Evolutionary conservation across 371 early-diverging fungal genomes (phyloP), one percentile per base, ranked within the genome.

Genomic region (Apophysomyces trapeziformis): DNA sequence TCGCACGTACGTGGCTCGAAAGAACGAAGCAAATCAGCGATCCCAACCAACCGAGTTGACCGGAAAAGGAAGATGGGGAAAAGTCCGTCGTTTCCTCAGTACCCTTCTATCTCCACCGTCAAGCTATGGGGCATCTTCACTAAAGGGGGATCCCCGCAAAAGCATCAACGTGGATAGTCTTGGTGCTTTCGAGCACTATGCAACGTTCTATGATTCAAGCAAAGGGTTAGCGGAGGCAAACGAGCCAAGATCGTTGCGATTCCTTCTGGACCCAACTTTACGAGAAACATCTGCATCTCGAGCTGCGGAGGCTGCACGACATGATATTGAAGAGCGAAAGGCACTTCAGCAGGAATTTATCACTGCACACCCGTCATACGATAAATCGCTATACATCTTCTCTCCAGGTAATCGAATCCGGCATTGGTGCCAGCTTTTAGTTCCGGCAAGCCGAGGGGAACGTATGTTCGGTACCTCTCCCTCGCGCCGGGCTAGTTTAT

Each of bases 341-440:
- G 86, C 85, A 1, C 57, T 73, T 2, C 71, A 83, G 37, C 75
- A 75, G 43, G 89, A 88, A 57, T 89, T 89, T 57, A 76, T 87
- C 9, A 75, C 74, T 12, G 80, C 85, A 0, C 88, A 89, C 67
- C 90, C 90, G 13, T 82, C 82, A 43, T 87, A 88, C 32, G 88
- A 87, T 41, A 81, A 80, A n/a, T 84, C 90, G 0, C 73, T 89
- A 5, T 88, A 83, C 68, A 43, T 88, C 0, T 78, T 89, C 38
- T 81, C 85, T 2, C 74, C 76, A 41, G 74, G 71, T 18, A 85
- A 85, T 58, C 74, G 73, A 16, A 70, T 89, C 54, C 73, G 89
- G 21, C 79, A 75, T 21, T 84, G 80, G 79, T 89, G 89, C 57
- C 87, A 86, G 39, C 72, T 73, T 16, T 60, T 88, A 39, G 85